These are phyloP conservation scores for Mycena olivaceomarginata DNA, from an alignment of 768 basidiomycete genomes.

Conservation along the genomic window DNA sequence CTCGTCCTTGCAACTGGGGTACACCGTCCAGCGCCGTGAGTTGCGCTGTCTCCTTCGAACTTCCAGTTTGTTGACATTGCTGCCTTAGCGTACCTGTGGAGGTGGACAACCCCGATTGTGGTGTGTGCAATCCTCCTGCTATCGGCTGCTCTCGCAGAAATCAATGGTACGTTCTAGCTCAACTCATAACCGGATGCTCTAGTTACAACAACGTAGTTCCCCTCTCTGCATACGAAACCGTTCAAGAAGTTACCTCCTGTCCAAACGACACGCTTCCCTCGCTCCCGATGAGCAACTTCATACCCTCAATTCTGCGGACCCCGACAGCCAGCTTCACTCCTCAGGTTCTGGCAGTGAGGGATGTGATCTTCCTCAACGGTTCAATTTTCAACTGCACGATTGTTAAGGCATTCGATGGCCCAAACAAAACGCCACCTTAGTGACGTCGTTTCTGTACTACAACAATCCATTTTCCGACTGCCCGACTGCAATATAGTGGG, in stretches of 20 bases:
- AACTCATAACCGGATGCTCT: background rate
- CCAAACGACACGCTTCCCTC: slow-evolving; percentile 25
- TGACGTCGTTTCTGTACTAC: slow-evolving; percentile 17
- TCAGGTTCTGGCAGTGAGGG: background rate
- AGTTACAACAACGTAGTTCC: background rate
- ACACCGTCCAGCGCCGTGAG: too few species aligned
- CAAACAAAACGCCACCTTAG: background rate
- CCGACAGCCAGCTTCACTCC: slow-evolving; percentile 7
- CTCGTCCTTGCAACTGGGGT: too few species aligned
- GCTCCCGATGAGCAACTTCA: background rate
- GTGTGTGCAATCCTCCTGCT: background rate
- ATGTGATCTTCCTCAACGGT: slow-evolving; percentile 20
- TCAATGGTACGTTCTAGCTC: slow-evolving; percentile 21
- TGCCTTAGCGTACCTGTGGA: slow-evolving; percentile 25
- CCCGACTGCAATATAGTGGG: slow-evolving; percentile 20
- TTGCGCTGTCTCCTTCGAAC: too few species aligned
- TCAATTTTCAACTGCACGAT: slow-evolving; percentile 23
- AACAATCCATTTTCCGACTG: slow-evolving; percentile 22
- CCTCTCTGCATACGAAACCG: slow-evolving; percentile 22
- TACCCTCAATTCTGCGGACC: slow-evolving; percentile 4
- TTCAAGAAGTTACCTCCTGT: slow-evolving; percentile 13
- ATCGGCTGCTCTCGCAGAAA: background rate
- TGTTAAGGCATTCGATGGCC: slow-evolving; percentile 7
- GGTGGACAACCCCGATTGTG: slow-evolving; percentile 29
- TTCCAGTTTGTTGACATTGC: too few species aligned